Evolutionary conservation across 345 rosid species (phyloP), one percentile per base, ranked within the genome.

Genomic region (Syzygium oleosum): DNA sequence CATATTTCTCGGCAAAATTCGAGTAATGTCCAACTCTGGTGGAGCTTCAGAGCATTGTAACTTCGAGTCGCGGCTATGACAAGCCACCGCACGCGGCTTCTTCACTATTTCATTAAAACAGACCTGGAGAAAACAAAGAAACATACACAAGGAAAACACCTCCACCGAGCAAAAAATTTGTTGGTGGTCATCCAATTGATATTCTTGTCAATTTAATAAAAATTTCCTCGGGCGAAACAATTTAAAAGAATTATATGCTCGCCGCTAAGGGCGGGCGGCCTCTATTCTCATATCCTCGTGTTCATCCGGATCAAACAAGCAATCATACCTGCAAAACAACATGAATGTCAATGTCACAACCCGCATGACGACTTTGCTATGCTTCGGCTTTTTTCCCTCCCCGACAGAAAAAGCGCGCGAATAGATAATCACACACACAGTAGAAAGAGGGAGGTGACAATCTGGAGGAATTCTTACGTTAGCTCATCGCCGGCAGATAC

Each of bases 301-400:
- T 89, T 95, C 98, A 34, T 96, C 97, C 1, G 98, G 96, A 88
- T 96, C 98, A 83, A 97, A 97, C 92, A 93, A 91, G 94, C 96
- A 97, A 91, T 97, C 98, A 58, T 97, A 97, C 95, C 99, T 97
- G 93, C 56, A 80, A 13, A 84, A 49, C 53, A 55, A 21, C 23
- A 31, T 77, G 51, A 53, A 65, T 25, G 83, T 13, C 31, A 34
- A 53, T 34, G 46, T 55, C 52, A 49, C 53, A 17, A 68, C 80
- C 25, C 46, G 4, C 80, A 34, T 0, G 49, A 34, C 25, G 0
- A 73, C 49, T 19, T 31, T 61, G 34, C 68, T 9, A 68, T 34
- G 46, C 46, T 34, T 34, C 65, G 29, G 6, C 23, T 31, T 65
- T 65, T 14, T 52, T 23, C 38, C n/a, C 46, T 15, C 15, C 21